Percentiles rank a stretch among this genome's conserved stretches.
Conservation (phyloP, 768 basidiomycete species). For the Butyriboletus loyo region DNA sequence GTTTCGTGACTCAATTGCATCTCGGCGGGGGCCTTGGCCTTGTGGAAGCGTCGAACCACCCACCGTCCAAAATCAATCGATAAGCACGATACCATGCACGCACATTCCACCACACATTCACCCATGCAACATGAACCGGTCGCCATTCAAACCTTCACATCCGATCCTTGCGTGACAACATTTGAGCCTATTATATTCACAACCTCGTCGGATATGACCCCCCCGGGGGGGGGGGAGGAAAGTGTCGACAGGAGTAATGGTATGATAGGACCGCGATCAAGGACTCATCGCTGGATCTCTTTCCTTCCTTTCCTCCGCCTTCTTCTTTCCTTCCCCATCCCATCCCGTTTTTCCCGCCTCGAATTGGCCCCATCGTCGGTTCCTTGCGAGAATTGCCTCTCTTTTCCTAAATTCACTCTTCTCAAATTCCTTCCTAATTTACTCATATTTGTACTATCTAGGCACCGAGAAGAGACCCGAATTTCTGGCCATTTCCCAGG, state of each 20-base stretch:
- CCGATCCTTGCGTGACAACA: not conserved
- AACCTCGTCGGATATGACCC: not conserved
- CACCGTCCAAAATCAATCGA: not conserved
- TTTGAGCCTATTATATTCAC: constrained; percentile 2
- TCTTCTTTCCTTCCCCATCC: constrained; percentile 1
- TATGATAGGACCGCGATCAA: not conserved
- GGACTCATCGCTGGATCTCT: not conserved
- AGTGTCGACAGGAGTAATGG: not conserved
- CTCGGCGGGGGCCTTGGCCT: constrained; percentile 9
- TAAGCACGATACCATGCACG: not conserved
- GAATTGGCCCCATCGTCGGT: not conserved
- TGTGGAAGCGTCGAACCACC: constrained; percentile 6
- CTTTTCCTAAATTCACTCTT: not conserved
- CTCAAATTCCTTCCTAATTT: constrained; percentile 5
- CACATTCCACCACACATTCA: not conserved
- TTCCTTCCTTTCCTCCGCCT: not conserved
- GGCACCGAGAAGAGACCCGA: constrained; percentile 15
- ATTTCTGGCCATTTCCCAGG: constrained; percentile 4
- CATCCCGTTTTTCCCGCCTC: not conserved
- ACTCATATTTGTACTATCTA: constrained; percentile 8
- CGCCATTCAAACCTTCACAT: constrained; percentile 1
- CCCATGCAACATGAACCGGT: not conserved
- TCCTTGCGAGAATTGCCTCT: constrained; percentile 1
- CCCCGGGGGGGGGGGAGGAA: too few species aligned
- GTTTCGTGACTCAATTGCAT: constrained; percentile 5